phyloP scores from a whole-genome alignment of 2,329 filamentous ascomycete species.

The Clonostachys chloroleuca region DNA sequence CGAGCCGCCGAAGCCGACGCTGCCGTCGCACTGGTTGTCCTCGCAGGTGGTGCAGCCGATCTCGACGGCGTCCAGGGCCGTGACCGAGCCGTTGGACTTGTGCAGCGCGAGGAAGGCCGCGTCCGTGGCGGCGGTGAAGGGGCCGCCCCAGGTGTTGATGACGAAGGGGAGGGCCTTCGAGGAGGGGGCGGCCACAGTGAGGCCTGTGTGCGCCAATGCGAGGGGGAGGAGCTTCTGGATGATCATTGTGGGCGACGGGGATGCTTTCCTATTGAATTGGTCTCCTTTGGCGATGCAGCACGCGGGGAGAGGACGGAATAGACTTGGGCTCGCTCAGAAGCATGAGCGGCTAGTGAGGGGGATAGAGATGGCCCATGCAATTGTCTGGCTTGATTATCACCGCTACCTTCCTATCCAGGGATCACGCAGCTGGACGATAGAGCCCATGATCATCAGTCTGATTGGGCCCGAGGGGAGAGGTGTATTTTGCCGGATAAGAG shows the following conservation, averaged over 20 bases:
- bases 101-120: slow-evolving; percentile 37
- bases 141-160: slow-evolving; percentile 51
- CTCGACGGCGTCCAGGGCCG: slow-evolving; percentile 45
- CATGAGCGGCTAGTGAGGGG: too few relatives aligned
- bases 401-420: too few relatives aligned
- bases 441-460: too few relatives aligned
- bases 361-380: too few relatives aligned
- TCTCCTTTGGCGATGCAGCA: too few relatives aligned
- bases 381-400: too few relatives aligned
- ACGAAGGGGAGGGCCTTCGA: slow-evolving; percentile 40
- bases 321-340: too few relatives aligned
- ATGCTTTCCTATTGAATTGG: too few relatives aligned
- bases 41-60: slow-evolving; percentile 48
- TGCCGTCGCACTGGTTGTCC: slow-evolving; percentile 46
- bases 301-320: too few relatives aligned
- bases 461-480: too few relatives aligned
- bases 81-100: slow-evolving; percentile 13
- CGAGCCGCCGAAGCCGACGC: slow-evolving; percentile 49
- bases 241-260: slow-evolving; percentile 4
- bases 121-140: slow-evolving; percentile 46
- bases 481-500: too few relatives aligned
- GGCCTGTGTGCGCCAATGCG: background rate
- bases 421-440: too few relatives aligned
- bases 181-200: background rate
- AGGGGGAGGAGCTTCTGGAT: background rate